phyloP scores from a whole-genome alignment of 805 yeast species.

The Saccharomycopsis babjevae region DNA sequence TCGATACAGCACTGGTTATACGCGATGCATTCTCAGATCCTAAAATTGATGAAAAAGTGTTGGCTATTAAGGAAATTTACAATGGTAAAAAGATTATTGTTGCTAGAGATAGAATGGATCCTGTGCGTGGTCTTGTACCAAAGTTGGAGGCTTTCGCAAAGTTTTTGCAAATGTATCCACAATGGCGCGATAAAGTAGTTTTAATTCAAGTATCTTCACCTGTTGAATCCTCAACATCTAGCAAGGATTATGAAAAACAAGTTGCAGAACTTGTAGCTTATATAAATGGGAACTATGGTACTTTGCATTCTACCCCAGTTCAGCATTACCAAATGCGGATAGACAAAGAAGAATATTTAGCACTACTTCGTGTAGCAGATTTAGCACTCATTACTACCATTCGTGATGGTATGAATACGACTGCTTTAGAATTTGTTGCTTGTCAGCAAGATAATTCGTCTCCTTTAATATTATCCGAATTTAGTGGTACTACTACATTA shows the following conservation, averaged over 20 bases:
- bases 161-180: conserved; percentile 84
- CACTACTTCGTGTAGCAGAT: conserved; percentile 82
- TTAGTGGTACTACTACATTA: conserved; percentile 77
- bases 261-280: conserved; percentile 73
- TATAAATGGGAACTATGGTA: conserved; percentile 80
- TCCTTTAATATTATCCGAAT: conserved; percentile 84
- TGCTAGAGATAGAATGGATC: conserved; percentile 88
- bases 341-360: conserved; percentile 80
- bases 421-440: conserved; percentile 83
- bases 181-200: conserved; percentile 80
- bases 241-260: conserved; percentile 48
- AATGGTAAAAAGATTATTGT: conserved; percentile 67
- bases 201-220: conserved; percentile 89
- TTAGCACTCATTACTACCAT: conserved; percentile 81
- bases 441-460: conserved; percentile 63
- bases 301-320: conserved; percentile 74
- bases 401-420: conserved; percentile 95
- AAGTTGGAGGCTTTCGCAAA: conserved; percentile 85
- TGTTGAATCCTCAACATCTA: conserved; percentile 44
- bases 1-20: conserved; percentile 63
- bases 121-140: conserved; percentile 88
- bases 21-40: conserved; percentile 36
- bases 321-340: conserved; percentile 88
- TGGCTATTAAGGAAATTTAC: conserved; percentile 53
- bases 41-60: conserved; percentile 50